These are phyloP conservation scores for Eucalyptus sp. DNA, from an alignment of 345 rosid genomes.

Conservation along the genomic window DNA sequence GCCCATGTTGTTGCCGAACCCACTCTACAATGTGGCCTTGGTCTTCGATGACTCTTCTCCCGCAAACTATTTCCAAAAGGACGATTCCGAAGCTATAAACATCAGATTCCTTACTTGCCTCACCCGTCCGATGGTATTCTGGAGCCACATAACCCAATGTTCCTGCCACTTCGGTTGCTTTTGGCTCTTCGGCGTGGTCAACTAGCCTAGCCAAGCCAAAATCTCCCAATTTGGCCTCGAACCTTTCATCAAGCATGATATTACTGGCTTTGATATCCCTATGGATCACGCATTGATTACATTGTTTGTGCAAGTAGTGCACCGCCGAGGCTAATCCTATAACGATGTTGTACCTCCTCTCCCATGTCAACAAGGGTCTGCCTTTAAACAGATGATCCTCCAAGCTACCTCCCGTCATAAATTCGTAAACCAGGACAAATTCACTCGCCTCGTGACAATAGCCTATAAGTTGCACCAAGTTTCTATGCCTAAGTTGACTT, in stretches of 20 bases:
- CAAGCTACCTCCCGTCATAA: not conserved
- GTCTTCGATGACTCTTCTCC: rapidly evolving
- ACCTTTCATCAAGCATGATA: rapidly evolving
- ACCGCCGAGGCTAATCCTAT: not conserved
- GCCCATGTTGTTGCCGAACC: too few species aligned
- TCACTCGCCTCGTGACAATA: rapidly evolving
- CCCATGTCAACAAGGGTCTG: not conserved
- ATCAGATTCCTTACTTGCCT: rapidly evolving
- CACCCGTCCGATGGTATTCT: rapidly evolving
- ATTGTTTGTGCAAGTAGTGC: not conserved
- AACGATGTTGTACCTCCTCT: not conserved
- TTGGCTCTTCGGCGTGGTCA: rapidly evolving
- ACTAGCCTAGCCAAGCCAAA: rapidly evolving
- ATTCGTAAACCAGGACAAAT: not conserved
- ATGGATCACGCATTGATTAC: not conserved
- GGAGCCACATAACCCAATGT: rapidly evolving
- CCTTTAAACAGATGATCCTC: not conserved
- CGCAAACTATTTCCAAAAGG: too few species aligned
- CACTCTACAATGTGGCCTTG: too few species aligned
- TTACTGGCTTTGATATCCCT: not conserved
- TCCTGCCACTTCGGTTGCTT: rapidly evolving
- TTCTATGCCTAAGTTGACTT: not conserved
- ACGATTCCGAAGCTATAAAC: rapidly evolving
- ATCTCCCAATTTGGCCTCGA: too few species aligned
- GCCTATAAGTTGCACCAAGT: not conserved